Evolutionary conservation across 192 early-diverging fungal species (phyloP).

Genomic region (Neocallimastix lanati): DNA sequence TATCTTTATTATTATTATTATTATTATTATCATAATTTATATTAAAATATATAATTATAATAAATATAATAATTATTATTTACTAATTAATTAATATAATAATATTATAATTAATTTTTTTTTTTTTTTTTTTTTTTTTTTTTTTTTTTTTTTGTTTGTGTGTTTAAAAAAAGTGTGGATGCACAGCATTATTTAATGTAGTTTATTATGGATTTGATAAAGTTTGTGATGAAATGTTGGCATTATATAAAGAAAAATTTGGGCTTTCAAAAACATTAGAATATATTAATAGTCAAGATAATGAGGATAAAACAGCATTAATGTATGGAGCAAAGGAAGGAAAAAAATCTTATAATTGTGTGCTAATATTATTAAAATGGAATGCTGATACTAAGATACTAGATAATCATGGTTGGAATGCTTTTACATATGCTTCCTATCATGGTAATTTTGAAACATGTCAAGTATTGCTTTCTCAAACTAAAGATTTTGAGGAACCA

Average conservation of each 20-base stretch:
- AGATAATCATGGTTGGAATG: not conserved
- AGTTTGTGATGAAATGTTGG: not conserved
- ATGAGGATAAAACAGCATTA: not conserved
- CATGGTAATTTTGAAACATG: not conserved
- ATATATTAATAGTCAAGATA: not conserved
- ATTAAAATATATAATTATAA: too few species aligned
- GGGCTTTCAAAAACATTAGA: not conserved
- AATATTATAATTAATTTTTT: too few species aligned
- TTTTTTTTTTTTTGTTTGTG: too few species aligned
- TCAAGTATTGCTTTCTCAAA: not conserved
- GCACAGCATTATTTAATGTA: not conserved
- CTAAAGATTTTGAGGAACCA: not conserved
- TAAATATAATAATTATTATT: too few species aligned
- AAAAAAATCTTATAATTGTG: not conserved
- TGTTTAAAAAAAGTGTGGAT: not conserved
- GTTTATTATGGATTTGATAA: not conserved
- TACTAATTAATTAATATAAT: too few species aligned
- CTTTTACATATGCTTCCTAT: not conserved
- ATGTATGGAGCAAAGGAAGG: not conserved
- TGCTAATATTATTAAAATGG: not conserved
- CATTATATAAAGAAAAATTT: not conserved
- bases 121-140: too few species aligned
- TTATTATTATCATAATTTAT: too few species aligned
- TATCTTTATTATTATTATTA: too few species aligned
- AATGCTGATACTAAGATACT: not conserved